A percentile compares a stretch with the other conserved stretches of the same genome.
Evolutionary conservation across 2,329 filamentous ascomycete species (phyloP).

Genomic region (Colletotrichum scovillei): DNA sequence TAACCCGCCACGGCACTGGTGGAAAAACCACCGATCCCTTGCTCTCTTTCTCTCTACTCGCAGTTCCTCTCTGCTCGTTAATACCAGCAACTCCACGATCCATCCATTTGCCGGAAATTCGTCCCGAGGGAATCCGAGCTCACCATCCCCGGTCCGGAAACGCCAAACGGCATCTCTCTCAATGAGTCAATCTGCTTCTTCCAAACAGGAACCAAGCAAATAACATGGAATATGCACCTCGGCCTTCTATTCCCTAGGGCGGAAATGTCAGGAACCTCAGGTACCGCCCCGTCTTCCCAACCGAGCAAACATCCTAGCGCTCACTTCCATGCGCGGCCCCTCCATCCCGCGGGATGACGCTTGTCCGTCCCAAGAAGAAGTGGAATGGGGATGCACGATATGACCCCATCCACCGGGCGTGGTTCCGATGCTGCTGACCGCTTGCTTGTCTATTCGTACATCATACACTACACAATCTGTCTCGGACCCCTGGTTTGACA

Average conservation of each 20-base stretch:
- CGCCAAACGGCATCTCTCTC: neutral
- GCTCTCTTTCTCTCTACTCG: neutral
- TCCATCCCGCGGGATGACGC: constrained; percentile 27
- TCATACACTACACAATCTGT: neutral
- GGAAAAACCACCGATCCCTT: constrained; percentile 9
- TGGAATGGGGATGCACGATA: neutral
- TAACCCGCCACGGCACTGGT: constrained; percentile 10
- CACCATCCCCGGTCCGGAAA: constrained; percentile 15
- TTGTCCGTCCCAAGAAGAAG: constrained; percentile 18
- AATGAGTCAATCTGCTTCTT: neutral
- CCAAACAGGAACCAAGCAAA: neutral
- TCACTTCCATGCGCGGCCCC: neutral
- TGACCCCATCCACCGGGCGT: neutral
- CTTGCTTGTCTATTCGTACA: neutral
- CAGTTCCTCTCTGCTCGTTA: neutral
- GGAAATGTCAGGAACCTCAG: neutral
- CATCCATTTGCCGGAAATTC: constrained; percentile 5
- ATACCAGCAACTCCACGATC: neutral
- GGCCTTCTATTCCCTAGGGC: constrained; percentile 15
- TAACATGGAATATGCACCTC: constrained; percentile 24
- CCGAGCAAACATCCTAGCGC: neutral
- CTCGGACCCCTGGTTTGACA: constrained; percentile 9
- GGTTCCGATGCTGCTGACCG: constrained; percentile 6
- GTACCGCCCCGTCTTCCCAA: neutral
- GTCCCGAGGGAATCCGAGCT: constrained; percentile 5